Conservation (phyloP, 78 protist genomes). For the Trichosphaerium sp. region DNA sequence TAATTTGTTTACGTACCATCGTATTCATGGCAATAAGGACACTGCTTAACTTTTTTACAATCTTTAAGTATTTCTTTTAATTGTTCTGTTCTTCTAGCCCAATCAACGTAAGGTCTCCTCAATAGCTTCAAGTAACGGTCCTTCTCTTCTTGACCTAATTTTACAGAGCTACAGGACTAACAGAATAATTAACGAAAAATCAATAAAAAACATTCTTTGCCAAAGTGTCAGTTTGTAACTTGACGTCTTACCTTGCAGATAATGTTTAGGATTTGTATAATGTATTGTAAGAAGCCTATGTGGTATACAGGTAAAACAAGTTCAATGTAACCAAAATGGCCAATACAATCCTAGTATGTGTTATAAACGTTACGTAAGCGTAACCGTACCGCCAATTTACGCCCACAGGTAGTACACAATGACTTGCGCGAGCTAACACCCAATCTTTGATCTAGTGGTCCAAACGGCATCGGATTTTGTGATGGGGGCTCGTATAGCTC, state of each 20-base stretch:
- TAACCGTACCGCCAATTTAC: no score
- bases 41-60: no score
- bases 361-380: no score
- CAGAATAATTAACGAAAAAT: no score
- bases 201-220: not conserved
- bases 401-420: slow-evolving; percentile 50
- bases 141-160: no score
- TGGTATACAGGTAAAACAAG: slow-evolving; percentile 96
- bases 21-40: no score
- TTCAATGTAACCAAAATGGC: slow-evolving; percentile 90
- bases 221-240: not conserved
- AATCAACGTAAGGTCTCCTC: no score
- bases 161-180: no score
- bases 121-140: no score
- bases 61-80: no score
- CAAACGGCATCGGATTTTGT: slow-evolving; percentile 1
- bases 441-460: slow-evolving; percentile 25
- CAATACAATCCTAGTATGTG: slow-evolving; percentile 92
- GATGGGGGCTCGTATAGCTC: not conserved
- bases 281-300: slow-evolving; percentile 80
- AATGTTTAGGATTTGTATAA: slow-evolving; percentile 51
- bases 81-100: no score
- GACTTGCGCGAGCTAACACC: not conserved
- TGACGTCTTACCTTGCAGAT: slow-evolving; percentile 72
- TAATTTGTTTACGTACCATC: no score